Base-by-base conservation (phyloP, 352 stramenopile species). In the Globisporangium irregulare region DNA sequence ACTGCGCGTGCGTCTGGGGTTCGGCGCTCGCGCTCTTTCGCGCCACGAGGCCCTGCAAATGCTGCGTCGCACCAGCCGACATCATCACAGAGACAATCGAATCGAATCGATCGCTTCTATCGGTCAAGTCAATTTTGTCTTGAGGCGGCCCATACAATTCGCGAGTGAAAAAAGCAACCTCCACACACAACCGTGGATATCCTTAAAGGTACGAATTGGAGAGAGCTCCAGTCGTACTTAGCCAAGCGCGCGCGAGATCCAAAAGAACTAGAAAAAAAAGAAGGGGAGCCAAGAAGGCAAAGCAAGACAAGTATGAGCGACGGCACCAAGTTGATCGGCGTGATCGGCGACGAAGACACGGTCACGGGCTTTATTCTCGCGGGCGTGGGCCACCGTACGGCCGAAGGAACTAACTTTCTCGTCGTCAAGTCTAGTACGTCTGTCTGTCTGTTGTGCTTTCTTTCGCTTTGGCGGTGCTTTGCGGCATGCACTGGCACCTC, bases 331-430 rank as follows among this genome's bases (percentile, higher is more conserved):
- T 74, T 97, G 9, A 84, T 97, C 57, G 88, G 76, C 24, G 89
- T 97, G 64, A 97, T 97, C 61, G 89, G 89, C 62, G 89, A 97
- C 73, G 89, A 99, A 90, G 97, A 99, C 77, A 99, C 97, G 9
- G 97, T 99, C 61, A 99, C 96, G 64, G 97, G 97, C 43, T 99
- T 99, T 81, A 93, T 99, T 62, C 91, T 99, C 34, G 97, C 97
- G 38, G 97, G 97, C 62, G 79, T 99, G 32, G 97, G 97, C 56
- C 96, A 99, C 74, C 89, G 97, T 67, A 99, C 94, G 43, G 90
- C 95, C 43, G 84, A 98, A 67, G 93, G 91, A 41, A 94, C 89
- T 66, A 99, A 99, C 83, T 99, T 99, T 71, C 88, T 99, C 38
- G 96, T 98, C 63, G 97, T 99, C 53, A 99, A 98, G 72, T 81